A percentile compares a stretch with the other conserved stretches of the same genome.
phyloP scores from a whole-genome alignment of 345 rosid species.

The Crucihimalaya himalaica region DNA sequence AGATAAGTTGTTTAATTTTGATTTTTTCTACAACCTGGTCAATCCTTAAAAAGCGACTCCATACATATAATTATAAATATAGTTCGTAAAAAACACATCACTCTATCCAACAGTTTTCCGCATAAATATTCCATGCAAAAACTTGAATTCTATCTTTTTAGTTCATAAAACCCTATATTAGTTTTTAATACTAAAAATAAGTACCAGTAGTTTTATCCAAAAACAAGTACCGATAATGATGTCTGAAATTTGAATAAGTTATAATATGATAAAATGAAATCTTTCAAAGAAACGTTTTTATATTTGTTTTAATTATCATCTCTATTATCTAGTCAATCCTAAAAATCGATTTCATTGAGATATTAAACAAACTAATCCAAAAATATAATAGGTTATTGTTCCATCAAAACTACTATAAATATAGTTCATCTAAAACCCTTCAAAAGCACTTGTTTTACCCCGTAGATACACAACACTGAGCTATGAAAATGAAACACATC shows the following conservation, averaged over 20 bases:
- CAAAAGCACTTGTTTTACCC: not conserved
- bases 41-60: too few species aligned
- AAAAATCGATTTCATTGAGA: not conserved
- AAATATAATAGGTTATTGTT: not conserved
- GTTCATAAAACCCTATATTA: not conserved
- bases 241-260: not conserved
- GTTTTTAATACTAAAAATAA: not conserved
- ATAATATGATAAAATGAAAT: not conserved
- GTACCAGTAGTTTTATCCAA: not conserved
- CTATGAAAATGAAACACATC: slow-evolving; percentile 30
- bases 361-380: not conserved
- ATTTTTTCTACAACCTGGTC: not conserved
- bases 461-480: not conserved
- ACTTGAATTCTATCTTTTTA: not conserved
- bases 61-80: too few species aligned
- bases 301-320: not conserved
- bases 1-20: not conserved
- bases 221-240: not conserved
- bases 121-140: not conserved
- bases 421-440: not conserved
- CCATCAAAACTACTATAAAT: slow-evolving; percentile 19
- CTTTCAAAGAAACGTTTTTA: not conserved
- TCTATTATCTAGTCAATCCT: slow-evolving; percentile 16
- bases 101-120: not conserved
- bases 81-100: not conserved